A percentile compares a stretch with the other conserved stretches of the same genome.
These are phyloP conservation scores for Cyberlindnera suaveolens DNA, from an alignment of 805 yeast genomes.

Conservation along the genomic window DNA sequence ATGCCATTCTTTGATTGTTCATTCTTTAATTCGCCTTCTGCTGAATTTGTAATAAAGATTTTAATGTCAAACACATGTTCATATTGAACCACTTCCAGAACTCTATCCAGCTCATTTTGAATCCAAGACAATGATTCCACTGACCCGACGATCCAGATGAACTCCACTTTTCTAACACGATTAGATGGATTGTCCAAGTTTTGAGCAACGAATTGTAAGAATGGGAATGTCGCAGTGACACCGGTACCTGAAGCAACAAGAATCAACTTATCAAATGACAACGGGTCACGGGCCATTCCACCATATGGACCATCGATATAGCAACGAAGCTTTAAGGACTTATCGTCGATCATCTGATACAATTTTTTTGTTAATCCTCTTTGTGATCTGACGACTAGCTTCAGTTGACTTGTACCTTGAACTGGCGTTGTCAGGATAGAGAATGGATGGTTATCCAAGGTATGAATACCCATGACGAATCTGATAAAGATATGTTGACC, in stretches of 20 bases:
- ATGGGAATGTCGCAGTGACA: constrained; percentile 43
- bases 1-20: background rate
- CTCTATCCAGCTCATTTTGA: constrained; percentile 26
- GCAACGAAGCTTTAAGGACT: constrained; percentile 25
- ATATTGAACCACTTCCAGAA: background rate
- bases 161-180: constrained; percentile 26
- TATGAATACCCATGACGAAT: constrained; percentile 33
- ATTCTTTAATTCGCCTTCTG: background rate
- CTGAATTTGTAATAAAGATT: constrained; percentile 26
- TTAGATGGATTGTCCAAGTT: constrained; percentile 7
- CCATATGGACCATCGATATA: constrained; percentile 56
- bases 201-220: constrained; percentile 23
- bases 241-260: constrained; percentile 47
- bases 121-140: constrained; percentile 35
- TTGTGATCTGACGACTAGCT: constrained; percentile 39
- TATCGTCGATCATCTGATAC: constrained; percentile 24
- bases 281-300: constrained; percentile 39
- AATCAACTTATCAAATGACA: constrained; percentile 37
- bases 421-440: constrained; percentile 35
- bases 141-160: constrained; percentile 39
- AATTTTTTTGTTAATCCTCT: constrained; percentile 40
- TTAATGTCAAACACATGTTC: constrained; percentile 10
- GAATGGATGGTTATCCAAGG: constrained; percentile 52
- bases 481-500: constrained; percentile 52
- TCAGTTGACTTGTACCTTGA: constrained; percentile 25